Evolutionary conservation across 208 protist species (phyloP).

Genomic region (Strigomonas oncopelti): DNA sequence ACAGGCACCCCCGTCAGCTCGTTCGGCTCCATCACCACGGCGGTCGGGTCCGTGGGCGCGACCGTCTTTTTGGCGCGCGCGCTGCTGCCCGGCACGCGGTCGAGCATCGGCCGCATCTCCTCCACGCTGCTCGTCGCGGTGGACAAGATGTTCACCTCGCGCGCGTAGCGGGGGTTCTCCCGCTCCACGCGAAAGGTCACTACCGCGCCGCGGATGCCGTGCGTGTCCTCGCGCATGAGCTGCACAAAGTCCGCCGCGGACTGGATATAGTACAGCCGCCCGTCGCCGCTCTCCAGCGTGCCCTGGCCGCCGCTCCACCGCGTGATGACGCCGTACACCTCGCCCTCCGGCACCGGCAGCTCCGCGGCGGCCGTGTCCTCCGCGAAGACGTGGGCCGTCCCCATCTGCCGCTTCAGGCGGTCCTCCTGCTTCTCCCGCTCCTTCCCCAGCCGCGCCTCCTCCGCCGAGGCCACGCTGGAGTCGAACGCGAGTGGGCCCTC

Average conservation of each 20-base stretch:
- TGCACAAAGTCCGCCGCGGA: conserved; percentile 75
- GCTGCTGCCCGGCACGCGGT: conserved; percentile 21
- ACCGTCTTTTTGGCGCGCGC: conserved; percentile 1
- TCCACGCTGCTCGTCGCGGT: conserved; percentile 32
- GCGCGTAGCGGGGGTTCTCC: conserved; percentile 44
- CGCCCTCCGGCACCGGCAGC: conserved; percentile 26
- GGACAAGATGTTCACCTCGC: conserved; percentile 65
- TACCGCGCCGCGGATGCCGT: conserved; percentile 73
- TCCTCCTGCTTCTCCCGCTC: conserved; percentile 25
- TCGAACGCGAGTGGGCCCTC: conserved; percentile 47
- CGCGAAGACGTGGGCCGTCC: conserved; percentile 21
- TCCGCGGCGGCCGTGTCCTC: conserved; percentile 8
- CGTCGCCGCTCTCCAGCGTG: conserved; percentile 64
- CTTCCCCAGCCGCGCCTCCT: conserved; percentile 41
- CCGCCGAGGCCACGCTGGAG: conserved; percentile 28
- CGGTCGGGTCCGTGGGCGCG: neutral
- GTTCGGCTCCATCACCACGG: conserved; percentile 5
- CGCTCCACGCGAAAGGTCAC: conserved; percentile 61
- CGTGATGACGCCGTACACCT: conserved; percentile 79
- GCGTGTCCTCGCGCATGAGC: conserved; percentile 58
- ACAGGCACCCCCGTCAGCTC: conserved; percentile 12
- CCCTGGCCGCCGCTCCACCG: conserved; percentile 88
- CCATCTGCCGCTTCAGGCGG: conserved; percentile 19
- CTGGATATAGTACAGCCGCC: conserved; percentile 66
- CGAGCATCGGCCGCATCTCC: conserved; percentile 51